phyloP scores from a whole-genome alignment of 2,329 filamentous ascomycete species.

The Aspergillus ustus region DNA sequence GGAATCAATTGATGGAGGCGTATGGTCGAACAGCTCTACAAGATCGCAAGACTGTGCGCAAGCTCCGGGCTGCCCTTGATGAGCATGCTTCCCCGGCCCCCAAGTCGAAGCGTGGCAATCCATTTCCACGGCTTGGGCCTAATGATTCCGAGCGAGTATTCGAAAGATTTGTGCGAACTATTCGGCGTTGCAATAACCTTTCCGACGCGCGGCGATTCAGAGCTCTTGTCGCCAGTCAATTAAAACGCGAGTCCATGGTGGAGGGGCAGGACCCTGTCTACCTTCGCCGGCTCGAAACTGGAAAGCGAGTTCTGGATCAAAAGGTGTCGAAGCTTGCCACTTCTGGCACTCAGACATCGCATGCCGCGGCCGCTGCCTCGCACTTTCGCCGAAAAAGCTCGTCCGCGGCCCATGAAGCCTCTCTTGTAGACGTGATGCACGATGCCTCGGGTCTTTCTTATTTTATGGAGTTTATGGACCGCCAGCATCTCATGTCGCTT shows the following conservation, averaged over 20 bases:
- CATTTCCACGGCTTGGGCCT: slow-evolving; percentile 78
- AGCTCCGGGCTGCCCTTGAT: slow-evolving; percentile 87
- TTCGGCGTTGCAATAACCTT: slow-evolving; percentile 85
- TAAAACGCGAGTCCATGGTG: slow-evolving; percentile 79
- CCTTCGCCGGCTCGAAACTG: slow-evolving; percentile 85
- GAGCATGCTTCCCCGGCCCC: slow-evolving; percentile 87
- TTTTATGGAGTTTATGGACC: slow-evolving; percentile 99
- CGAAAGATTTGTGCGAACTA: slow-evolving; percentile 89
- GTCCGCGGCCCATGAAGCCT: slow-evolving; percentile 74
- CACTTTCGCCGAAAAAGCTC: slow-evolving; percentile 43
- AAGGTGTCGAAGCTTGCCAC: slow-evolving; percentile 80
- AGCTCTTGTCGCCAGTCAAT: slow-evolving; percentile 87
- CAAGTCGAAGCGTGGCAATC: slow-evolving; percentile 64
- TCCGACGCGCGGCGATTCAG: slow-evolving; percentile 92
- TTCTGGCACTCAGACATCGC: slow-evolving; percentile 56
- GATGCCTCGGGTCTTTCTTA: slow-evolving; percentile 91
- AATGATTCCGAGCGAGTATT: slow-evolving; percentile 90
- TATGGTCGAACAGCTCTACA: slow-evolving; percentile 85
- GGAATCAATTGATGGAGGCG: slow-evolving; percentile 95
- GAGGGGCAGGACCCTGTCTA: slow-evolving; percentile 85
- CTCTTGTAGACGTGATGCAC: slow-evolving; percentile 82
- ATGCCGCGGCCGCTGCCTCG: slow-evolving; percentile 32
- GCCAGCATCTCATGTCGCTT: slow-evolving; percentile 80
- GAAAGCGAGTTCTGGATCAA: slow-evolving; percentile 85
- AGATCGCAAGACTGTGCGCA: slow-evolving; percentile 92